phyloP scores from a whole-genome alignment of 2,329 filamentous ascomycete genomes.

The Monosporascus sp. region DNA sequence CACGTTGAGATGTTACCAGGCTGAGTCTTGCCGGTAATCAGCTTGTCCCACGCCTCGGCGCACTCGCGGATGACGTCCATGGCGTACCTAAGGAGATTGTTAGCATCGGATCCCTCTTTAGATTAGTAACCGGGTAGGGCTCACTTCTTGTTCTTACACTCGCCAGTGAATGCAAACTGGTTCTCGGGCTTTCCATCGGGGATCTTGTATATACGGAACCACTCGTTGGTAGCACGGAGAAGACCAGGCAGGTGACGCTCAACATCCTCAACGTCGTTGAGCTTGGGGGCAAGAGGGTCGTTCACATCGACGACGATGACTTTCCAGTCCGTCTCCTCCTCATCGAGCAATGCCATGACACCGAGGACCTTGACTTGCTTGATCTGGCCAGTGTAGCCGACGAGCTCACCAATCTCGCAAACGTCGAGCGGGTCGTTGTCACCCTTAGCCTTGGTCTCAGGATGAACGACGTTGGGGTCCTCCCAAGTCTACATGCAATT shows the following conservation, averaged over 20 bases:
- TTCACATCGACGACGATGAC: slow-evolving; percentile 99
- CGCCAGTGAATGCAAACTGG: slow-evolving; percentile 99
- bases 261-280: slow-evolving; percentile 98
- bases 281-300: slow-evolving; percentile 91
- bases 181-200: slow-evolving; percentile 99
- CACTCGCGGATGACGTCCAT: slow-evolving; percentile 95
- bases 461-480: slow-evolving; percentile 92
- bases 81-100: slow-evolving; percentile 61
- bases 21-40: slow-evolving; percentile 84
- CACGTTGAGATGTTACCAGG: slow-evolving; percentile 77
- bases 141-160: slow-evolving; percentile 99
- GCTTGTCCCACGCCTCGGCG: slow-evolving; percentile 92
- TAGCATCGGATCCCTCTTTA: slow-evolving; percentile 11
- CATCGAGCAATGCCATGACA: slow-evolving; percentile 97
- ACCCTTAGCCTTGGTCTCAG: slow-evolving; percentile 98
- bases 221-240: slow-evolving; percentile 96
- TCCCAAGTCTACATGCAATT: slow-evolving; percentile 76
- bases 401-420: slow-evolving; percentile 98
- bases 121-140: slow-evolving; percentile 16
- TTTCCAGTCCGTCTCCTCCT: slow-evolving; percentile 99
- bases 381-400: slow-evolving; percentile 91
- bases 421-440: slow-evolving; percentile 99
- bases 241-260: slow-evolving; percentile 97
- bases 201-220: slow-evolving; percentile 99
- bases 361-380: slow-evolving; percentile 99